These are phyloP conservation scores for Metschnikowia picachoensis DNA, from an alignment of 805 yeast genomes.

Conservation along the genomic window DNA sequence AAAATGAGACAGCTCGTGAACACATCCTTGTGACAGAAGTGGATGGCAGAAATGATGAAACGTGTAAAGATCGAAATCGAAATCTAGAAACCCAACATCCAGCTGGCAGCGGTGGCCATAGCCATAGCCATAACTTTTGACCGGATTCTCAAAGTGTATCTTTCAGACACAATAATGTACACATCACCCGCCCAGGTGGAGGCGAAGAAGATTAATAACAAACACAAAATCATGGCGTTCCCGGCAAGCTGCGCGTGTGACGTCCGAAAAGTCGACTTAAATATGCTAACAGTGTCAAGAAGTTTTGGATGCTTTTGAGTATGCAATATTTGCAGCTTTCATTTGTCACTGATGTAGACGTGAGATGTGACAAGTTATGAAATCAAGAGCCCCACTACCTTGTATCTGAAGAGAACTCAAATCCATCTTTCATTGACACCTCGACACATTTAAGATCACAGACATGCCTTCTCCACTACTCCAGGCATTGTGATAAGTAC, in stretches of 20 bases:
- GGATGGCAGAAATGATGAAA: slow-evolving; percentile 55
- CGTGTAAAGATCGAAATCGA: slow-evolving; percentile 66
- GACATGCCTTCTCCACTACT: too few species aligned
- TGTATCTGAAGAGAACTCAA: too few species aligned
- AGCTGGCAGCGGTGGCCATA: slow-evolving; percentile 59
- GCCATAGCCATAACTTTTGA: slow-evolving; percentile 55
- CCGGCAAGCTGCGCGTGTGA: slow-evolving; percentile 47
- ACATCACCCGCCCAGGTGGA: slow-evolving; percentile 75
- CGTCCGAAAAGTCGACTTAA: too few species aligned
- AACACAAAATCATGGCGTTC: slow-evolving; percentile 58
- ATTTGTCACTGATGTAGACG: too few species aligned
- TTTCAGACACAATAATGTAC: slow-evolving; percentile 61
- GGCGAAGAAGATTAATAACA: slow-evolving; percentile 64
- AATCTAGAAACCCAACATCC: slow-evolving; percentile 58
- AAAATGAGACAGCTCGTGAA: slow-evolving; percentile 61
- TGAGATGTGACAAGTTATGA: too few species aligned
- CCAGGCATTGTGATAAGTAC: too few species aligned
- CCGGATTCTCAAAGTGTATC: slow-evolving; percentile 64
- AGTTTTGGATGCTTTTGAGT: too few species aligned
- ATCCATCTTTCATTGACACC: too few species aligned
- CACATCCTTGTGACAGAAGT: slow-evolving; percentile 64
- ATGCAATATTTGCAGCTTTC: too few species aligned
- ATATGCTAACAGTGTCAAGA: too few species aligned
- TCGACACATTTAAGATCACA: too few species aligned
- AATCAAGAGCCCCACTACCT: too few species aligned